Percentiles rank a stretch among this genome's conserved stretches.
Conservation (phyloP, 2,329 filamentous ascomycete genomes). For the Chaetomium olivaceum region DNA sequence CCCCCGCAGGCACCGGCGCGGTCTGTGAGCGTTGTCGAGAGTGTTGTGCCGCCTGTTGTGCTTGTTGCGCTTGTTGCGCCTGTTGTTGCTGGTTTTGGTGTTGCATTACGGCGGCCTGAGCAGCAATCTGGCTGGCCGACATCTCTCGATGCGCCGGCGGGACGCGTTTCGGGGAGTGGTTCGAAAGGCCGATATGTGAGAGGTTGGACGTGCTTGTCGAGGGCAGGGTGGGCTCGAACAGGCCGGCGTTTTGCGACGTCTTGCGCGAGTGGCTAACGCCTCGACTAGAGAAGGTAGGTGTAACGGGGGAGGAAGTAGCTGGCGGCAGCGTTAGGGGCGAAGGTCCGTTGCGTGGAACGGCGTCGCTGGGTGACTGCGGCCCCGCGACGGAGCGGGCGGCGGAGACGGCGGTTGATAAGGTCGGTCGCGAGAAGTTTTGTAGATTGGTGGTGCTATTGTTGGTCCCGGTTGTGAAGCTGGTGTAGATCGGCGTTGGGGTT, state of each 20-base stretch:
- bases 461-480: slow-evolving; percentile 46
- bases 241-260: slow-evolving; percentile 72
- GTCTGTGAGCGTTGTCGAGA: slow-evolving; percentile 73
- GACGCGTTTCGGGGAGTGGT: slow-evolving; percentile 45
- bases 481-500: slow-evolving; percentile 50
- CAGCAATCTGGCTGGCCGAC: slow-evolving; percentile 75
- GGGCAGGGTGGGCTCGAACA: slow-evolving; percentile 73
- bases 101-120: slow-evolving; percentile 71
- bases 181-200: slow-evolving; percentile 50
- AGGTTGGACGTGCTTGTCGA: slow-evolving; percentile 60
- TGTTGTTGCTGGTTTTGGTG: slow-evolving; percentile 61
- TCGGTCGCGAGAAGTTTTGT: slow-evolving; percentile 62
- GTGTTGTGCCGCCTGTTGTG: slow-evolving; percentile 49
- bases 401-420: slow-evolving; percentile 32
- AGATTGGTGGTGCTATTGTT: slow-evolving; percentile 52
- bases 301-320: slow-evolving; percentile 40
- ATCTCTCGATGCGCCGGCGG: slow-evolving; percentile 42
- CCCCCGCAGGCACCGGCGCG: slow-evolving; percentile 58
- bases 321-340: slow-evolving; percentile 48
- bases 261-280: slow-evolving; percentile 56
- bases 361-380: slow-evolving; percentile 35
- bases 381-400: slow-evolving; percentile 34
- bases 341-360: slow-evolving; percentile 36
- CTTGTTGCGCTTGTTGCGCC: slow-evolving; percentile 57
- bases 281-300: slow-evolving; percentile 37